phyloP scores from a whole-genome alignment of 768 basidiomycete genomes.

The Piloderma croceum region DNA sequence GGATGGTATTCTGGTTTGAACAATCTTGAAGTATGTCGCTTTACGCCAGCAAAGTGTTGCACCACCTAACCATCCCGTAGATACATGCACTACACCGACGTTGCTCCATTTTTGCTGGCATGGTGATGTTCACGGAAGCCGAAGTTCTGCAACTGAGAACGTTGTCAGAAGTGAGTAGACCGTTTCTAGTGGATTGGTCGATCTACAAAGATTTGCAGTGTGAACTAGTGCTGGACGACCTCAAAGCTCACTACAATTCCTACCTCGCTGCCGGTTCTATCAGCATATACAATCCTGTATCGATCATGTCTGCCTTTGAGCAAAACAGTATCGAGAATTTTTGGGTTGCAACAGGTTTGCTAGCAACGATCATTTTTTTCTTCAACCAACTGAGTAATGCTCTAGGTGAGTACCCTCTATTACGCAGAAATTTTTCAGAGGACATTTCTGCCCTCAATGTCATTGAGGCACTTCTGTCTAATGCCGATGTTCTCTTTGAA shows the following conservation, averaged over 20 bases:
- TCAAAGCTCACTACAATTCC: slow-evolving; percentile 10
- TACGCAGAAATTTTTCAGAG: slow-evolving; percentile 7
- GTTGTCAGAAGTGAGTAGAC: slow-evolving; percentile 6
- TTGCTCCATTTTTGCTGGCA: slow-evolving; percentile 9
- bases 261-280: slow-evolving; percentile 10
- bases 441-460: slow-evolving; percentile 6
- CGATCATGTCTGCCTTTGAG: slow-evolving; percentile 11
- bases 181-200: background rate
- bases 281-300: slow-evolving; percentile 11
- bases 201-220: slow-evolving; percentile 5
- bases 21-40: slow-evolving; percentile 9
- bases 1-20: slow-evolving; percentile 13
- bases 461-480: slow-evolving; percentile 9
- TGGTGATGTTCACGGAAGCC: slow-evolving; percentile 14
- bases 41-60: slow-evolving; percentile 7
- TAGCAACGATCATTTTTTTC: too few species aligned
- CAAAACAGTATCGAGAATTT: slow-evolving; percentile 5
- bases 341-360: slow-evolving; percentile 12
- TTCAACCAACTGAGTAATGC: too few species aligned
- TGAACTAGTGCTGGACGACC: slow-evolving; percentile 6
- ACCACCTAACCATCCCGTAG: slow-evolving; percentile 9
- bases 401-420: slow-evolving; percentile 11
- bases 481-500: slow-evolving; percentile 5
- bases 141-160: slow-evolving; percentile 8
- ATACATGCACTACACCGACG: slow-evolving; percentile 8